A percentile compares a stretch with the other conserved stretches of the same genome.
Evolutionary conservation across 768 basidiomycete genomes (phyloP).

Genomic region (Auricularia cornea): DNA sequence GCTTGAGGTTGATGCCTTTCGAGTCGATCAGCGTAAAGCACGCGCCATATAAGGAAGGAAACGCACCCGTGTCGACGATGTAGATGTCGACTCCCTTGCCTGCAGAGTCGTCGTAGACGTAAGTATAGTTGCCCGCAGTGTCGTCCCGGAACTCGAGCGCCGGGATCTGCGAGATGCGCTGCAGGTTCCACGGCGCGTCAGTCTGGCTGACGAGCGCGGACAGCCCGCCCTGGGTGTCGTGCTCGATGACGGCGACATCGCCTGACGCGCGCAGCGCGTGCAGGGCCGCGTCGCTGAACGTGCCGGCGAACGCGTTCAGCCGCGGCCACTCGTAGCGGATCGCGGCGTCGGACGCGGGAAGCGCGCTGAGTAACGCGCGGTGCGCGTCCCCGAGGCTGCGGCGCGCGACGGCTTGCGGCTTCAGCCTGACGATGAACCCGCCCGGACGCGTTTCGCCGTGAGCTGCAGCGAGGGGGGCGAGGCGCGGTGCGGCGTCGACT

Average conservation of each 20-base stretch:
- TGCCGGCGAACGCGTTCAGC: neutral
- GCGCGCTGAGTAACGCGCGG: no score
- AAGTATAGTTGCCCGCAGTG: slow-evolving; percentile 20
- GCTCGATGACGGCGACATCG: slow-evolving; percentile 19
- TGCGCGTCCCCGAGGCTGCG: no score
- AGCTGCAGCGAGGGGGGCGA: no score
- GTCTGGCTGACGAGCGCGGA: slow-evolving; percentile 8
- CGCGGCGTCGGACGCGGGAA: no score
- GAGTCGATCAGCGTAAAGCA: no score
- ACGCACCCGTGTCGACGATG: slow-evolving; percentile 3
- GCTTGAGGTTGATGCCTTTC: neutral
- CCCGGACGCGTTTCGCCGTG: no score
- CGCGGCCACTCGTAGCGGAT: no score
- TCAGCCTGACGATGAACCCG: no score
- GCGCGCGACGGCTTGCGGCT: no score
- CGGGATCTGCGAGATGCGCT: neutral
- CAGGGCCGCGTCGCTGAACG: slow-evolving; percentile 14
- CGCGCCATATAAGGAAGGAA: no score
- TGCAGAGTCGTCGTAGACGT: slow-evolving; percentile 4
- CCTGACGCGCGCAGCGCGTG: slow-evolving; percentile 17
- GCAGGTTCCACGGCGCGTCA: slow-evolving; percentile 4
- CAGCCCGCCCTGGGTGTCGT: slow-evolving; percentile 33
- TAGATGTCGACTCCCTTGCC: slow-evolving; percentile 4
- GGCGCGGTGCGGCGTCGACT: no score
- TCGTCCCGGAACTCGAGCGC: neutral